Base-by-base conservation (phyloP, 805 yeast species). In the Candida oleophila region DNA sequence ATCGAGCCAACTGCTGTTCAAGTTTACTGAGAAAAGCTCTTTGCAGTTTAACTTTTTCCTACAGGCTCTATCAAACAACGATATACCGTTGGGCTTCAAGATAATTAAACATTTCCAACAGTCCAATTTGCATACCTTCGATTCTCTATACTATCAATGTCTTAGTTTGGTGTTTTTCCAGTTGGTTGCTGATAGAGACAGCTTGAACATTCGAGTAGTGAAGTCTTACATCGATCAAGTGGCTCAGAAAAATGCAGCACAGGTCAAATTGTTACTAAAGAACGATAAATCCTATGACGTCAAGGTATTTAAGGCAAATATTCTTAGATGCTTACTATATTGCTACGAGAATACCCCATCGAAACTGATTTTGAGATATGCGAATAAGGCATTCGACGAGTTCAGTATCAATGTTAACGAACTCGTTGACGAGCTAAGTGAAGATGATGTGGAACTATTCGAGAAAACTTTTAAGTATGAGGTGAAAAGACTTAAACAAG, bases 91-190 rank as follows among this genome's bases (percentile, higher is more conserved):
- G 36, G 32, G 28, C 15, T 14, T 14, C 4, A 12, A 18, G 14
- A 41, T 28, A 8, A 12, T 41, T 8, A 12, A 28, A 7, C 15
- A 32, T 20, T 19, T 41, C 36, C 7, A 28, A 22, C 4, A 28
- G 14, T 12, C 42, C 32, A n/a, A 22, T n/a, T n/a, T 16, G 15
- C 30, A 11, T 16, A 3, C 19, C 42, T 39, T 28, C n/a, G 42
- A 39, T 11, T 39, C 42, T 7, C 4, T 39, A n/a, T 39, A 39
- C 42, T 39, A 39, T 21, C 42, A 39, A 28, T 16, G 42, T 32
- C 12, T 39, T 5, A 28, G 42, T 21, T 8, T 39, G 14, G 7
- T 39, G 7, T 39, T 39, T 32, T 39, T 28, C 32, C 32, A 19
- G 16, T 20, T 36, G 14, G 21, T 36, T 9, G 4, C 22, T 5